Base-by-base conservation (phyloP, 495 filamentous ascomycete genomes). In the Xylaria castorea region DNA sequence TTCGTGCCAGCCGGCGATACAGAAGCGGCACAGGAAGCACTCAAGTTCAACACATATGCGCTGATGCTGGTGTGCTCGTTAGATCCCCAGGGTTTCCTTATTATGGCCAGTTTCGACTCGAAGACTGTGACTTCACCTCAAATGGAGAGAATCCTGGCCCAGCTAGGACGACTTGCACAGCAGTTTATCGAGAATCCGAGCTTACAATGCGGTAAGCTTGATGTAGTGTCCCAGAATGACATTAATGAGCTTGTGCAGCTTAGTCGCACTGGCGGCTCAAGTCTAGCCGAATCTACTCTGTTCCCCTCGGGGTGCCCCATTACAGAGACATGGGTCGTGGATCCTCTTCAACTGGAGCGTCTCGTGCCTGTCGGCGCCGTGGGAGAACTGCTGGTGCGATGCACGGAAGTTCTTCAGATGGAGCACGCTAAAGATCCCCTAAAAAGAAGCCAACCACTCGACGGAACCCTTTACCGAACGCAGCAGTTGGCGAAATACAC, bases 41-140 rank as follows among this genome's bases (percentile, higher is more conserved):
- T 91, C 30, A 87, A 91, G 71, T 92, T 92, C 78, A 91, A 91
- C 70, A 87, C 89, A 0, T 92, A 92, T 75, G 86, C 87, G 3
- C 80, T 92, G 16, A 92, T 91, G 87, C 77, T 91, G 50, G 88
- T 85, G 12, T 91, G 88, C 76, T 86, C 86, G 12, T 81, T 92
- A 8, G 82, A 84, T 66, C 82, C 86, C 25, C 80, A 82, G 27
- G 88, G 89, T 1, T 89, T 91, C 76, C 71, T 87, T 22, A 80
- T 91, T 42, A 88, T 86, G 75, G 89, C 90, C 1, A 91, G 87
- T 74, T 92, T 91, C 70, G 90, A 92, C 66, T 87, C 83, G 67
- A 81, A 81, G 57, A 79, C 79, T 4, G 79, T 83, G 8, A 71
- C 75, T 11, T 81, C 75, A 42, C 61, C 65, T 3, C 77, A 75